Conservation (phyloP, 1,284 basidiomycete genomes). For the Tranzscheliella williamsii region DNA sequence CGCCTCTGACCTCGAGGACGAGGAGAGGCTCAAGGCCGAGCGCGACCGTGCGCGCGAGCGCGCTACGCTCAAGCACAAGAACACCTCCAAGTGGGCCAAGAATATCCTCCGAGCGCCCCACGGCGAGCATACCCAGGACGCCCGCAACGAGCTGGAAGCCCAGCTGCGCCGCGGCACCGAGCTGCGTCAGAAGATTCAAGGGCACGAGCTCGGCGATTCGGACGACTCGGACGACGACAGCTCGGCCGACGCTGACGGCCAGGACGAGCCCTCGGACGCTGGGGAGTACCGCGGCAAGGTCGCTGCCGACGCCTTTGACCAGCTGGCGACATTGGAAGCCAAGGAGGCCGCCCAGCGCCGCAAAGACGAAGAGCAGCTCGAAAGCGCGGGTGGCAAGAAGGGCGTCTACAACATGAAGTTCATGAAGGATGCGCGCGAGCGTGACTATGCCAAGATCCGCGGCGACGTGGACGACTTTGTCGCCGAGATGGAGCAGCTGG, state of each 20-base stretch:
- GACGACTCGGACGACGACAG: slow-evolving; percentile 25
- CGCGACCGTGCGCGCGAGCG: slow-evolving; percentile 64
- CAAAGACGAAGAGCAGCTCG: slow-evolving; percentile 34
- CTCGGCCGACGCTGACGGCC: slow-evolving; percentile 8
- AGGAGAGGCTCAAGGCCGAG: slow-evolving; percentile 72
- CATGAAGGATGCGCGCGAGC: slow-evolving; percentile 58
- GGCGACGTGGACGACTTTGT: slow-evolving; percentile 49
- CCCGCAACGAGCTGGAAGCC: slow-evolving; percentile 52
- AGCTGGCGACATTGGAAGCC: slow-evolving; percentile 36
- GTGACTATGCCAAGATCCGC: slow-evolving; percentile 30
- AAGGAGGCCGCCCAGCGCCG: slow-evolving; percentile 23
- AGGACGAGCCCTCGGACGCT: neutral
- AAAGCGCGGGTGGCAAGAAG: slow-evolving; percentile 38
- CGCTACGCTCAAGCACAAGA: slow-evolving; percentile 60
- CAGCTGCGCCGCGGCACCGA: slow-evolving; percentile 43
- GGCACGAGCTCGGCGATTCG: slow-evolving; percentile 18
- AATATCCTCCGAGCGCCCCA: slow-evolving; percentile 26
- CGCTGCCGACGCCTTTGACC: slow-evolving; percentile 39
- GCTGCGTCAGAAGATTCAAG: slow-evolving; percentile 48
- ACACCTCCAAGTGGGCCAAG: slow-evolving; percentile 60
- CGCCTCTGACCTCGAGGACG: slow-evolving; percentile 61
- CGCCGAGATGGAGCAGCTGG: slow-evolving; percentile 20
- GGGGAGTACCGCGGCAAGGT: slow-evolving; percentile 6
- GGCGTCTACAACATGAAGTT: slow-evolving; percentile 60
- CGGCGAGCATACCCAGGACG: slow-evolving; percentile 38